Percentiles rank a stretch among this genome's conserved stretches.
Conservation (phyloP, 2,329 filamentous ascomycete species). For the Byssothecium circinans region DNA sequence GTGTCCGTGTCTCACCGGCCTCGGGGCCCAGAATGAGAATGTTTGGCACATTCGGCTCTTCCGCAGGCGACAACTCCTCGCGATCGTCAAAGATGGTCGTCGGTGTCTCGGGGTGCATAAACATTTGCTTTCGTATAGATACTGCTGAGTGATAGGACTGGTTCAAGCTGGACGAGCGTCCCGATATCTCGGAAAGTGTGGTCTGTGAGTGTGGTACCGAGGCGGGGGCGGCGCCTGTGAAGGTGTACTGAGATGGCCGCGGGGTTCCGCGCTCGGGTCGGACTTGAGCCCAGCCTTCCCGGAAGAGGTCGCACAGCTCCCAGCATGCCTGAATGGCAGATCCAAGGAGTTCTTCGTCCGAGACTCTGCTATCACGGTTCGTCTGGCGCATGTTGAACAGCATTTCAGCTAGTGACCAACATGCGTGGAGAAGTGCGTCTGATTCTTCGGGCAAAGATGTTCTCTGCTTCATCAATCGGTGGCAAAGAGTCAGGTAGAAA, state of each 20-base stretch:
- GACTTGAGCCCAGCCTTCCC: slow-evolving; percentile 87
- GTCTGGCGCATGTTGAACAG: slow-evolving; percentile 87
- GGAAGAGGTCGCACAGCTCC: slow-evolving; percentile 91
- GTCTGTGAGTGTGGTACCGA: slow-evolving; percentile 35
- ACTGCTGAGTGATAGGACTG: slow-evolving; percentile 50
- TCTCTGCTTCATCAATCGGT: slow-evolving; percentile 93
- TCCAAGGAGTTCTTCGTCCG: slow-evolving; percentile 81
- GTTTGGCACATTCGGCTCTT: slow-evolving; percentile 76
- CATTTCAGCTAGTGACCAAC: slow-evolving; percentile 91
- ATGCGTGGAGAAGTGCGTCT: slow-evolving; percentile 79
- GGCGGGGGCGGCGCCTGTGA: slow-evolving; percentile 52
- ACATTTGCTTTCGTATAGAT: slow-evolving; percentile 38
- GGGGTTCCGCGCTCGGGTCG: slow-evolving; percentile 85
- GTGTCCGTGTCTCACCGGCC: slow-evolving; percentile 52
- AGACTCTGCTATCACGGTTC: slow-evolving; percentile 68
- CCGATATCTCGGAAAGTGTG: slow-evolving; percentile 40
- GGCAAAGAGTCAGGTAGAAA: slow-evolving; percentile 92
- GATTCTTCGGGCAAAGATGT: slow-evolving; percentile 77
- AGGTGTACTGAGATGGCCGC: slow-evolving; percentile 74
- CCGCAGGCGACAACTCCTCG: slow-evolving; percentile 69
- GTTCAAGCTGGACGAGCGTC: slow-evolving; percentile 48
- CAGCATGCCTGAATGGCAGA: slow-evolving; percentile 92
- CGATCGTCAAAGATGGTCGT: slow-evolving; percentile 95
- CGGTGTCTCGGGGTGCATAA: slow-evolving; percentile 74
- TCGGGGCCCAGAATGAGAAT: slow-evolving; percentile 82